Percentiles rank a stretch among this genome's conserved stretches.
These are phyloP conservation scores for Proliferodiscus dingleyae DNA, from an alignment of 2,329 filamentous ascomycete species.

Conservation along the genomic window DNA sequence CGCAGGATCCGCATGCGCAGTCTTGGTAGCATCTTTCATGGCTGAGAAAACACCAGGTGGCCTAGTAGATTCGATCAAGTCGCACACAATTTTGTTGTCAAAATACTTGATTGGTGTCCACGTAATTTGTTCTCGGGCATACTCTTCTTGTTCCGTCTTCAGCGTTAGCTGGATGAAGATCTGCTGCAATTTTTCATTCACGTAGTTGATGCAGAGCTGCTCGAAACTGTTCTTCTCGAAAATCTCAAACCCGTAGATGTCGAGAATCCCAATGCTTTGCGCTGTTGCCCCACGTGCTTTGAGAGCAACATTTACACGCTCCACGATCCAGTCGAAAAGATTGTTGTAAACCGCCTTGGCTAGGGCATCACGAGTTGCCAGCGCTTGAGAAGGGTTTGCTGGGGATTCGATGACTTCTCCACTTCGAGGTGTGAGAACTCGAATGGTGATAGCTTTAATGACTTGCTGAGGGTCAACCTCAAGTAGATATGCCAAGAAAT, in stretches of 20 bases:
- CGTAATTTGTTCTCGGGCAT: slow-evolving; percentile 89
- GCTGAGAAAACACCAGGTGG: slow-evolving; percentile 92
- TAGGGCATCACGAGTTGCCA: slow-evolving; percentile 81
- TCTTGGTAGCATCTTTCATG: slow-evolving; percentile 95
- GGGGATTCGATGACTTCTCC: slow-evolving; percentile 69
- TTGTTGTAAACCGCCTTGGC: slow-evolving; percentile 97
- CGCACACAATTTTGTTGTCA: slow-evolving; percentile 98
- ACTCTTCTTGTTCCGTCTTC: slow-evolving; percentile 97
- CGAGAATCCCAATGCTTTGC: slow-evolving; percentile 91
- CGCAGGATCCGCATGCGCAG: slow-evolving; percentile 91
- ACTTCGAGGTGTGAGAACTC: slow-evolving; percentile 68
- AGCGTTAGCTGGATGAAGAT: slow-evolving; percentile 98
- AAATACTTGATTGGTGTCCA: slow-evolving; percentile 99
- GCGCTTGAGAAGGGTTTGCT: slow-evolving; percentile 81
- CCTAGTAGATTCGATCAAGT: slow-evolving; percentile 86
- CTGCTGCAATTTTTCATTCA: slow-evolving; percentile 98
- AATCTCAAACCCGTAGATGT: slow-evolving; percentile 99
- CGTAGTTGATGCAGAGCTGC: slow-evolving; percentile 98
- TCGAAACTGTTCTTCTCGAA: slow-evolving; percentile 99
- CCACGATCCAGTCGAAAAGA: slow-evolving; percentile 97
- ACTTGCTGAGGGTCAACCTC: slow-evolving; percentile 79
- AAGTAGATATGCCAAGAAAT: slow-evolving; percentile 89
- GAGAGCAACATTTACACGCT: slow-evolving; percentile 83
- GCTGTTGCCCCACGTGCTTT: slow-evolving; percentile 69
- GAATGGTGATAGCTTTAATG: slow-evolving; percentile 81